Evolutionary conservation across 345 rosid genomes (phyloP), one percentile per base, ranked within the genome.

Genomic region (Passiflora organensis): DNA sequence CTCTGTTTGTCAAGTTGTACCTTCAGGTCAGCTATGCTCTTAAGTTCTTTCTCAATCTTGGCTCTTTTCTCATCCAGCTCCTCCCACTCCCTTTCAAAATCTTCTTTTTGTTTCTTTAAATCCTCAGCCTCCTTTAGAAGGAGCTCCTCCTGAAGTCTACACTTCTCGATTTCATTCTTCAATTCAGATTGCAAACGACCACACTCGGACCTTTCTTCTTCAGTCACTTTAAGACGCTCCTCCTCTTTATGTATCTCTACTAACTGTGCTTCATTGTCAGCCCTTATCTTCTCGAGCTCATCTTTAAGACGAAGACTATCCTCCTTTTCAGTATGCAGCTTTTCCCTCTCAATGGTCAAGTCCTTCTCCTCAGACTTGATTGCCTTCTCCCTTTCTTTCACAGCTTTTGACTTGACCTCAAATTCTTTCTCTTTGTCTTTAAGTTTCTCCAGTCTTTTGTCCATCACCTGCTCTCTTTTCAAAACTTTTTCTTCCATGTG

Each of bases 41-140:
- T 81, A 63, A 71, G 43, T 62, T 80, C 82, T 50, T 72, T 80
- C 72, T 78, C 84, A 38, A 84, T 71, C 68, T 69, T 65, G 56
- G 71, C 61, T 71, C 80, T 84, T 71, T 80, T 89, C 71, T 77
- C 97, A 60, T 89, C 96, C 55, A 93, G 81, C 38, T 80, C 87
- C 47, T 82, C 96, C 99, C 99, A 89, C 61, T 93, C 95, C 72
- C 71, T 86, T 82, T 93, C 99, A 76, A 93, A 93, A 60, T 69
- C 77, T 64, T 84, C 89, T 65, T 78, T 93, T 56, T 86, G 99
- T 61, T 47, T 71, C 79, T 83, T 93, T 64, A 93, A 74, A 68
- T 89, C 96, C 48, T 84, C 96, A 63, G 76, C 78, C 72, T 86
- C 99, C 72, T 86, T 89, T 78, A 75, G 65, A 73, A 86, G 86